Percentiles rank a stretch among this genome's conserved stretches.
phyloP scores from a whole-genome alignment of 2,329 filamentous ascomycete species.

The Epichloe typhina region DNA sequence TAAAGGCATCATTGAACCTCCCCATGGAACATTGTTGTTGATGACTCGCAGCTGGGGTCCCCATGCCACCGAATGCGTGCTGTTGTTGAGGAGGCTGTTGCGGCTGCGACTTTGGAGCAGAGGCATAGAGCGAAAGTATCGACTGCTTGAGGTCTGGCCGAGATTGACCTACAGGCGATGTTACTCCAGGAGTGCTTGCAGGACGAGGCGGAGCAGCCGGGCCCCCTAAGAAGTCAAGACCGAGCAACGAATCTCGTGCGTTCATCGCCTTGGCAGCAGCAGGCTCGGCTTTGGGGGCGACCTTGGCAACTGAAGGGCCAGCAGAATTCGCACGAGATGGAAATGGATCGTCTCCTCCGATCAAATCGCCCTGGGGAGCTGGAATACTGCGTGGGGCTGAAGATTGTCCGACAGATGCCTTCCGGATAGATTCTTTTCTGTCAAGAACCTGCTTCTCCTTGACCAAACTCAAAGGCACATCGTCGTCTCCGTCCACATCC shows the following conservation, averaged over 20 bases:
- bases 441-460: constrained; percentile 55
- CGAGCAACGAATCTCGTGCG: constrained; percentile 79
- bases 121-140: constrained; percentile 87
- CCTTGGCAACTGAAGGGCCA: constrained; percentile 46
- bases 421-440: constrained; percentile 44
- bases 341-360: constrained; percentile 60
- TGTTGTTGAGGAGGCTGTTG: constrained; percentile 22
- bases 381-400: constrained; percentile 19
- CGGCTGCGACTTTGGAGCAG: constrained; percentile 57
- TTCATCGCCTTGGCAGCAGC: constrained; percentile 56
- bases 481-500: constrained; percentile 74
- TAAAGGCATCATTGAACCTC: constrained; percentile 70
- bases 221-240: constrained; percentile 81
- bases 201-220: constrained; percentile 61
- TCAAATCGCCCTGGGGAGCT: constrained; percentile 58
- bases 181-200: constrained; percentile 62
- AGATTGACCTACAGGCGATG: constrained; percentile 50
- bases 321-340: constrained; percentile 62
- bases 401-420: constrained; percentile 40
- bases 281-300: constrained; percentile 46
- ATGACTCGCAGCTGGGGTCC: constrained; percentile 40
- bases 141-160: constrained; percentile 93
- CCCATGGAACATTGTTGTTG: constrained; percentile 38
- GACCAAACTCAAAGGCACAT: constrained; percentile 51
- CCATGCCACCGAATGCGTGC: constrained; percentile 50